These are phyloP conservation scores for Tricholoma matsutake DNA, from an alignment of 768 basidiomycete genomes.

Conservation along the genomic window DNA sequence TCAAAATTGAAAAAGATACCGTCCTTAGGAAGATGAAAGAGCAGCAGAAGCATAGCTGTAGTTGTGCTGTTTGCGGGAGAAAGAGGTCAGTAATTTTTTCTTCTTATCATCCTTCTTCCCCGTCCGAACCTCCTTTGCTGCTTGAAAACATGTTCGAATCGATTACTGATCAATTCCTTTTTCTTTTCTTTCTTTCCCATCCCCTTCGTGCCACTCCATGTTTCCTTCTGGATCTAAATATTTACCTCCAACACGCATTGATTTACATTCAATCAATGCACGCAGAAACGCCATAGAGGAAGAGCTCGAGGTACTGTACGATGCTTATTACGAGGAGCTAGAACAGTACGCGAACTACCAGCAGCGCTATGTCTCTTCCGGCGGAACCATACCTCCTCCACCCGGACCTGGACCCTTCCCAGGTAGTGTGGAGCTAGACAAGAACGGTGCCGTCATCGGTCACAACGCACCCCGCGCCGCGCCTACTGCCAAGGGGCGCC, in stretches of 20 bases:
- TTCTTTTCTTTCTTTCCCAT: slow-evolving; percentile 7
- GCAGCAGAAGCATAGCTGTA: slow-evolving; percentile 95
- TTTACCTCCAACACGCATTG: slow-evolving; percentile 8
- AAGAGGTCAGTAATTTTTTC: slow-evolving; percentile 73
- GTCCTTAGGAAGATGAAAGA: slow-evolving; percentile 99
- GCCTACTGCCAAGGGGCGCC: background rate
- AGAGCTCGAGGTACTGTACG: slow-evolving; percentile 99
- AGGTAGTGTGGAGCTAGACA: slow-evolving; percentile 94
- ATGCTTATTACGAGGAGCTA: slow-evolving; percentile 99
- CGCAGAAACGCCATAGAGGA: slow-evolving; percentile 94
- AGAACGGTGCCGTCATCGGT: slow-evolving; percentile 71
- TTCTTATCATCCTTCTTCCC: background rate
- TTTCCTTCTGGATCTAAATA: slow-evolving; percentile 14
- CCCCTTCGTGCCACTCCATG: slow-evolving; percentile 4
- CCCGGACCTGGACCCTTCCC: slow-evolving; percentile 98
- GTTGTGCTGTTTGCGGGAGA: slow-evolving; percentile 93
- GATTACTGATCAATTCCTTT: slow-evolving; percentile 22
- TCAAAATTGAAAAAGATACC: slow-evolving; percentile 98
- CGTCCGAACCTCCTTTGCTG: slow-evolving; percentile 17
- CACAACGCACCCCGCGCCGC: slow-evolving; percentile 22
- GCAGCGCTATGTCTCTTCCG: slow-evolving; percentile 91
- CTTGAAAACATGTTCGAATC: slow-evolving; percentile 11
- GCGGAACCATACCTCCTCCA: slow-evolving; percentile 86
- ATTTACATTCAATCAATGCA: background rate
- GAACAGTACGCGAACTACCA: slow-evolving; percentile 98